Evolutionary conservation across 768 basidiomycete genomes (phyloP), one percentile per base, ranked within the genome.

Genomic region (Inosperma sp.): DNA sequence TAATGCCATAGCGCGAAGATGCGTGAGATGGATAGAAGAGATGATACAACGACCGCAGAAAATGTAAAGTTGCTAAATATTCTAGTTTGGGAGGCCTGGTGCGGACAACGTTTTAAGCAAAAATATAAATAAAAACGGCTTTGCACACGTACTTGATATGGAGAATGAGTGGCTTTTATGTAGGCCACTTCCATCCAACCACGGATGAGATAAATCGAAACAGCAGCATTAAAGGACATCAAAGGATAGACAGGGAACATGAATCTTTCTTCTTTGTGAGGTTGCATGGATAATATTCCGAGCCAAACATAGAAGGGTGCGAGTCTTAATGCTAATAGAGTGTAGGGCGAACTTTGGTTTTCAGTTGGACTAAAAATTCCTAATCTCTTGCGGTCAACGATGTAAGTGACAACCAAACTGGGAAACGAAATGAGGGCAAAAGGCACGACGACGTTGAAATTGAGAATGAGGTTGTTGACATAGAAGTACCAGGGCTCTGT

Each of bases 181-280:
- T 83, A 98, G 3, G 73, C 66, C 14, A 71, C 74, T 72, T 98
- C 94, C 55, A 90, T 65, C 90, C 87, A 93, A 10, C 93, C 93
- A 52, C 93, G 80, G 12, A 88, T 59, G 35, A 99, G 75, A 65
- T 89, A 97, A 9, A 95, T 56, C 10, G 84, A 76, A n/a, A 93
- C 84, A 4, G 92, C 90, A 1, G 93, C 95, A 62, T 97, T 97
- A 71, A 98, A 92, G 62, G 91, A 92, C 40, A 98, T 68, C 26
- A 98, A 67, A 2, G 92, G 88, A 65, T 95, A 98, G 2, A 81
- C 86, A 1, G 96, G 95, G 67, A 85, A 98, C 83, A 97, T 88
- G 72, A 99, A 99, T n/a, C 96, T 78, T 64, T 99, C 96, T 68
- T 99, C 96, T 70, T 99, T 99, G 69, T 99, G 96, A 1, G 86